These are phyloP conservation scores for Fraxinus sp. DNA, from an alignment of 305 asterid genomes.

Conservation along the genomic window DNA sequence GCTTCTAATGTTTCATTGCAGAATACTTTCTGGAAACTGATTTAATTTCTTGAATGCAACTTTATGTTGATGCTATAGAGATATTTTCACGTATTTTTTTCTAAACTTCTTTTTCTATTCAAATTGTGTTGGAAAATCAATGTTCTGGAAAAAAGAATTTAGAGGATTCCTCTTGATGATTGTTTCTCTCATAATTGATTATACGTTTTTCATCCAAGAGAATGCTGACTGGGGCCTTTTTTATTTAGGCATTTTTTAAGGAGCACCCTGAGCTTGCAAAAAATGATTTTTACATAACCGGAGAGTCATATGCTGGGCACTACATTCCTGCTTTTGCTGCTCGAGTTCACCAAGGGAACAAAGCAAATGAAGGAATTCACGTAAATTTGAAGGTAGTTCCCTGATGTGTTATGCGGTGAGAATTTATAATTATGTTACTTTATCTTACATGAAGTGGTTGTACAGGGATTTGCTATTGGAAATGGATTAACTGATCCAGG, in stretches of 20 bases:
- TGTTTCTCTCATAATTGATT: background rate
- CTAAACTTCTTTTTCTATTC: background rate
- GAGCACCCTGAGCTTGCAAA: constrained; percentile 80
- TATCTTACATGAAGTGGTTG: constrained; percentile 29
- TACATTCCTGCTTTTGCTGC: constrained; percentile 97
- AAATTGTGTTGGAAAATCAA: background rate
- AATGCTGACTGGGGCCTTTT: constrained; percentile 15
- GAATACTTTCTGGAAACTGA: background rate
- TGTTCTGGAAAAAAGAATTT: background rate
- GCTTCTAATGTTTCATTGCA: background rate
- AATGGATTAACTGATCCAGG: constrained; percentile 97
- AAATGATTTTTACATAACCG: constrained; percentile 90
- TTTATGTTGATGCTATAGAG: background rate
- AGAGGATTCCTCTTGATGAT: background rate
- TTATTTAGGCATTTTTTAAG: constrained; percentile 69
- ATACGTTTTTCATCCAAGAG: background rate
- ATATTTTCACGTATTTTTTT: background rate
- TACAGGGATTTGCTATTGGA: constrained; percentile 95
- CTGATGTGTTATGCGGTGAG: constrained; percentile 11
- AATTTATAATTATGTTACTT: constrained; percentile 16
- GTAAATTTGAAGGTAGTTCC: constrained; percentile 78
- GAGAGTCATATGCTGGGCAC: constrained; percentile 98
- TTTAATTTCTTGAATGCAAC: background rate
- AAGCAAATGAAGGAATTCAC: constrained; percentile 76
- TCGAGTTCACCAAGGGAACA: constrained; percentile 85